Conservation (phyloP, 768 basidiomycete genomes). For the Pisolithus orientalis region DNA sequence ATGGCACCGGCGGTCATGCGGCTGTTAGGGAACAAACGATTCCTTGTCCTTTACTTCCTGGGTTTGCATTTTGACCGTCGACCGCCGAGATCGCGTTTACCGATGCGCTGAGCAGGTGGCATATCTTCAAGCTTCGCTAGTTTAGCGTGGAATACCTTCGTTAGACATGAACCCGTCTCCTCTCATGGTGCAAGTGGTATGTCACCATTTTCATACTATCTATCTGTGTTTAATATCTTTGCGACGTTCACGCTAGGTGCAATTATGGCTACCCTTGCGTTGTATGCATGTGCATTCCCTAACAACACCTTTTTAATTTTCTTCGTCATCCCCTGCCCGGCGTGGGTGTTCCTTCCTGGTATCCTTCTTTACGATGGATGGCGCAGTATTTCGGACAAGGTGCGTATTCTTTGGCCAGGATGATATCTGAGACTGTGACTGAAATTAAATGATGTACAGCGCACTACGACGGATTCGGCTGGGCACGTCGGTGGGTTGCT, state of each 20-base stretch:
- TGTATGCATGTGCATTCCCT: constrained; percentile 68
- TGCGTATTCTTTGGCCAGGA: constrained; percentile 12
- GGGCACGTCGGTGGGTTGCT: constrained; percentile 68
- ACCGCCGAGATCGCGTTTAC: neutral
- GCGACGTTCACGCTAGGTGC: constrained; percentile 42
- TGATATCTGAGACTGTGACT: neutral
- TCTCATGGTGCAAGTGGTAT: constrained; percentile 72
- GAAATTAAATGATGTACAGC: constrained; percentile 30
- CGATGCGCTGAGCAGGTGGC: constrained; percentile 42
- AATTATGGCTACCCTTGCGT: constrained; percentile 62
- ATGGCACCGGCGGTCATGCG: constrained; percentile 60
- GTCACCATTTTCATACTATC: constrained; percentile 7
- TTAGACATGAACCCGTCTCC: constrained; percentile 23
- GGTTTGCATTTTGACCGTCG: constrained; percentile 34
- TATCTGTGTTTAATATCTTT: neutral
- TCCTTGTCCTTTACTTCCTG: constrained; percentile 68
- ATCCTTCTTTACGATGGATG: constrained; percentile 36
- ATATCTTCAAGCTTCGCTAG: constrained; percentile 46
- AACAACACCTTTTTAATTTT: constrained; percentile 62
- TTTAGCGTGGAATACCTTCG: constrained; percentile 39
- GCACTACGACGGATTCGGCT: constrained; percentile 47
- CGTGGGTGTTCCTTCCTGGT: constrained; percentile 67
- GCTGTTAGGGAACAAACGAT: constrained; percentile 59
- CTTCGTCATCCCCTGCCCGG: constrained; percentile 72
- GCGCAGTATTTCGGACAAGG: constrained; percentile 30